phyloP scores from a whole-genome alignment of 352 stramenopile species.

The Pythium pyrilobum region DNA sequence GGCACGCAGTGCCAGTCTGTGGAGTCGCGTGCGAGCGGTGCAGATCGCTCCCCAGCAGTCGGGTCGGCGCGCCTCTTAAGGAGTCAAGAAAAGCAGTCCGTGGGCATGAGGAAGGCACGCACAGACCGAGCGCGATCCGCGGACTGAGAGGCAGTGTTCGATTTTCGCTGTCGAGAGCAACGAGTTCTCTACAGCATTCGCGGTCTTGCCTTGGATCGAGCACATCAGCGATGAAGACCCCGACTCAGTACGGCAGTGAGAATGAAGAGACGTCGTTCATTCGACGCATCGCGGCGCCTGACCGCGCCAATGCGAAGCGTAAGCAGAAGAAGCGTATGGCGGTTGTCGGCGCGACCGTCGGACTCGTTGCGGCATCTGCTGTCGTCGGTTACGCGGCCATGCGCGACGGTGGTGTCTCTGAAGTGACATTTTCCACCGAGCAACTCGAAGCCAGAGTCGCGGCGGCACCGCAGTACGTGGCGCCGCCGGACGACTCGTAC shows the following conservation, averaged over 20 bases:
- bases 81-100: too few relatives aligned
- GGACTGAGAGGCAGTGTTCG: conserved; percentile 30
- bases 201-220: not conserved
- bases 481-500: conserved; percentile 24
- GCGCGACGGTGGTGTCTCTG: not conserved
- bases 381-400: conserved; percentile 40
- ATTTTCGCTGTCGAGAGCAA: conserved; percentile 33
- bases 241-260: conserved; percentile 44
- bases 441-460: conserved; percentile 26
- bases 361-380: conserved; percentile 32
- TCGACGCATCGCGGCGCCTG: conserved; percentile 39
- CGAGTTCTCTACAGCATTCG: conserved; percentile 4
- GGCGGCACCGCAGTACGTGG: conserved; percentile 27
- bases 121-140: too few relatives aligned
- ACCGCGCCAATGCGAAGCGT: conserved; percentile 27
- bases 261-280: conserved; percentile 62
- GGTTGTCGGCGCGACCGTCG: conserved; percentile 29
- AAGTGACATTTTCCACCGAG: conserved; percentile 14
- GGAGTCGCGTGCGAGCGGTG: conserved; percentile 16
- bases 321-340: conserved; percentile 43
- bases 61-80: too few relatives aligned
- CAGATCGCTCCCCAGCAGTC: conserved; percentile 17
- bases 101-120: not conserved
- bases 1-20: not conserved
- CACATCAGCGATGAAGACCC: conserved; percentile 41